phyloP scores from a whole-genome alignment of 225 moss, liverwort and hornwort species.

The Marchantia paleacea region DNA sequence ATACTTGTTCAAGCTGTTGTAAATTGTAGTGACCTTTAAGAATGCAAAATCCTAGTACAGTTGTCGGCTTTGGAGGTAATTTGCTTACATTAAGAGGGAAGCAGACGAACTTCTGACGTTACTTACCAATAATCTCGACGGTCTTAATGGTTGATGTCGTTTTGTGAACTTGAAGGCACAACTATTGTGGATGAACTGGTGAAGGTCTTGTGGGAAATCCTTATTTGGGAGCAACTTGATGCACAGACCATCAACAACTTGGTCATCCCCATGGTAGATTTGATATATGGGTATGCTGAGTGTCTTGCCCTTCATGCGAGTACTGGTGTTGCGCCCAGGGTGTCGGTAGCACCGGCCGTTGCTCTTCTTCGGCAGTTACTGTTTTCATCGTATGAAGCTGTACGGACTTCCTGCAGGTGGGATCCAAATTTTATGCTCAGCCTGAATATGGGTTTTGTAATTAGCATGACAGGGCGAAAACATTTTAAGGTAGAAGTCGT shows the following conservation, averaged over 20 bases:
- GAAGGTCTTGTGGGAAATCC: constrained; percentile 93
- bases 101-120: neutral
- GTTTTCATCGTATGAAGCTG: constrained; percentile 96
- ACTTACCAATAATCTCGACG: neutral
- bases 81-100: neutral
- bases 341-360: constrained; percentile 84
- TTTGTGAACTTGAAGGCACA: constrained; percentile 56
- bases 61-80: neutral
- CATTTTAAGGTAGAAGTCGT: neutral
- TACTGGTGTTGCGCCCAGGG: constrained; percentile 55
- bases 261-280: constrained; percentile 95
- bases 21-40: neutral
- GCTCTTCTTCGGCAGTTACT: constrained; percentile 79
- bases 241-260: constrained; percentile 95
- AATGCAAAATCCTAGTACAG: neutral
- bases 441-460: neutral
- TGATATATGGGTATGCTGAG: constrained; percentile 95
- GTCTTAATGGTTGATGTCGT: neutral
- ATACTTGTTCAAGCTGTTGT: neutral
- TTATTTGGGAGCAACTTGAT: constrained; percentile 91
- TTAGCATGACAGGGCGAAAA: neutral
- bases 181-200: constrained; percentile 88
- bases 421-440: neutral
- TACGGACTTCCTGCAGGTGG: constrained; percentile 98
- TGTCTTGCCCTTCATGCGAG: constrained; percentile 75